Evolutionary conservation across 202 grass and related monocot species (phyloP).

Genomic region (Brachypodium distachyon): DNA sequence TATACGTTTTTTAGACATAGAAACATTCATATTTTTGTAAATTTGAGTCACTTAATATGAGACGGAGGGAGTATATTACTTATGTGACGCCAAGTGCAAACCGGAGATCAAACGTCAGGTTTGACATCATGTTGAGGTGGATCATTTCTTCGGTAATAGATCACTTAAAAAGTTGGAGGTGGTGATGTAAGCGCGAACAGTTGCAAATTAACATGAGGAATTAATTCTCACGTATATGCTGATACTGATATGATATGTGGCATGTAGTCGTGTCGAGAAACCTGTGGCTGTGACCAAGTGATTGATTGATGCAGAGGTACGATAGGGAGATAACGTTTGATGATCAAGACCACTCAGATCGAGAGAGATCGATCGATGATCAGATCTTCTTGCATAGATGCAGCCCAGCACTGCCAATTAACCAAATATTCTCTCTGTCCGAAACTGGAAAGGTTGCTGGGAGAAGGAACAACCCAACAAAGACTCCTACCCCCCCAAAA

Average conservation of each 20-base stretch:
- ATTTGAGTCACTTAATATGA: too few relatives aligned
- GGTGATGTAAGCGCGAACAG: too few relatives aligned
- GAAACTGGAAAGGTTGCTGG: conserved; percentile 30
- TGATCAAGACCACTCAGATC: conserved; percentile 20
- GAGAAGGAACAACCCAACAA: conserved; percentile 12
- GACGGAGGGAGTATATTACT: too few relatives aligned
- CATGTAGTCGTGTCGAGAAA: not conserved
- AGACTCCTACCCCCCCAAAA: conserved; percentile 19
- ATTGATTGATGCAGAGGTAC: not conserved
- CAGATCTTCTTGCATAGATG: conserved; percentile 6
- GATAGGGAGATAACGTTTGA: not conserved
- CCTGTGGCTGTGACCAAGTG: not conserved
- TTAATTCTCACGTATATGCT: not conserved
- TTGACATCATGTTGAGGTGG: too few relatives aligned
- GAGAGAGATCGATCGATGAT: too few relatives aligned
- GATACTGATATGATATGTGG: not conserved
- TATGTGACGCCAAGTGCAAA: too few relatives aligned
- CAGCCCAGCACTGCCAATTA: conserved; percentile 7
- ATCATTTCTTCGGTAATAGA: too few relatives aligned
- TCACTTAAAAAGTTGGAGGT: too few relatives aligned
- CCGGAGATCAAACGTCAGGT: too few relatives aligned
- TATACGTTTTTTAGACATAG: too few relatives aligned
- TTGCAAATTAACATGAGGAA: too few relatives aligned
- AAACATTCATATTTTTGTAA: too few relatives aligned
- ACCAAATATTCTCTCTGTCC: not conserved